Base-by-base conservation (phyloP, 768 basidiomycete genomes). In the Hypsizygus marmoreus region DNA sequence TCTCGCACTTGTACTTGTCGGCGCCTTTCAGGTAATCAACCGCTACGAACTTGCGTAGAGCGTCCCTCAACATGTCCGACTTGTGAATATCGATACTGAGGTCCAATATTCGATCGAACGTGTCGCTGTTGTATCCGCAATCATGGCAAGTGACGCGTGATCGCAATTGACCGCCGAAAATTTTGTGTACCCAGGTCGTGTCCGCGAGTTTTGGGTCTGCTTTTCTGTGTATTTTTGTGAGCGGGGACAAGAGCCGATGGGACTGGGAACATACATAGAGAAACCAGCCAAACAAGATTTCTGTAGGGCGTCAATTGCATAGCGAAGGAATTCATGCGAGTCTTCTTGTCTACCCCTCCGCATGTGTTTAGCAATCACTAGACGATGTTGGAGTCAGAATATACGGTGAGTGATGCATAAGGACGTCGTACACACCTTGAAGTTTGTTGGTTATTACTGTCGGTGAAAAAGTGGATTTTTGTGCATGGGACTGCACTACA, bases 1-100 rank as follows among this genome's bases (percentile, higher is more conserved):
- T 97, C 69, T 99, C 97, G 67, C 97, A 99, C 63, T 95, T 92
- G 67, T 99, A 99, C 70, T 95, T 95, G 74, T 99, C 92, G 5
- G 84, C 82, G 0, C 95, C 97, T 50, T 82, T 89, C 51, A 99
- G 66, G 51, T 78, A 73, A 60, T 99, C 97, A 36, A 88, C 71
- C 6, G 82, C 84, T 28, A 89, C 81, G 57, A 97, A 97, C 59
- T 84, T 87, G 26, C 77, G 75, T 45, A 95, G 66, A 2, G 91
- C 92, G 4, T 87, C 83, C 62, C 75, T 82, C 40, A 97, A 57
- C 3, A 73, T 75, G 24, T 73, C 64, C 24, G 75, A 73, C 44
- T 78, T 81, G 49, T 80, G 74, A 47, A 98, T 88, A 64, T 98
- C 97, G 50, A 99, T 71, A 61, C 91, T 93, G 41, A 99, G 77